Evolutionary conservation across 2,329 filamentous ascomycete species (phyloP).

Genomic region (Talaromyces sp.): DNA sequence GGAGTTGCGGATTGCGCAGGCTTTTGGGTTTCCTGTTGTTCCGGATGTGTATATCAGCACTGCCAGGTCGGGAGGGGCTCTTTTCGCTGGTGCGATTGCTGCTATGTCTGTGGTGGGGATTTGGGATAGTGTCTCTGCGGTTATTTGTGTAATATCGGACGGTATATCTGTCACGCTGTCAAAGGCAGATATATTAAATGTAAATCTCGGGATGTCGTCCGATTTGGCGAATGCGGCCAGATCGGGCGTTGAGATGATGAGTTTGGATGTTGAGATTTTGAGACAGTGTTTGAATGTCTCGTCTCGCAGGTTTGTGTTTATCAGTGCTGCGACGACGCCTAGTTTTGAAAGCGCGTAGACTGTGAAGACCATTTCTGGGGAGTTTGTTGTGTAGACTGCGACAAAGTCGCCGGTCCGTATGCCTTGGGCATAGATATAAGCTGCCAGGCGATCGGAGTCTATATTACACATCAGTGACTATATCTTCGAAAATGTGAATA

Average conservation of each 20-base stretch:
- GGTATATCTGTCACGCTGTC: slow-evolving; percentile 22
- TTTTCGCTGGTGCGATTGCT: slow-evolving; percentile 33
- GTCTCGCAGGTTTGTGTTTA: slow-evolving; percentile 50
- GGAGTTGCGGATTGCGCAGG: slow-evolving; percentile 44
- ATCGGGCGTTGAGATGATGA: slow-evolving; percentile 48
- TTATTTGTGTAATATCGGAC: slow-evolving; percentile 28
- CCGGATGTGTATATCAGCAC: slow-evolving; percentile 51
- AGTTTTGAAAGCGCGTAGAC: slow-evolving; percentile 49
- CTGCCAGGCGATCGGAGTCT: slow-evolving; percentile 49
- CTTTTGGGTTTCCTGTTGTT: slow-evolving; percentile 51
- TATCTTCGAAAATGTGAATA: not conserved
- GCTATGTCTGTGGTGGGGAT: slow-evolving; percentile 26
- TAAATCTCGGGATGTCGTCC: slow-evolving; percentile 38
- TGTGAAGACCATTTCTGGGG: slow-evolving; percentile 49
- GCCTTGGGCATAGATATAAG: slow-evolving; percentile 39
- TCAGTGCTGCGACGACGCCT: slow-evolving; percentile 46
- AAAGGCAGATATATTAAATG: slow-evolving; percentile 43
- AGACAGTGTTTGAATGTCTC: slow-evolving; percentile 49
- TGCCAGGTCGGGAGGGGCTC: slow-evolving; percentile 36
- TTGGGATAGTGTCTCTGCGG: slow-evolving; percentile 29
- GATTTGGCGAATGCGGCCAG: slow-evolving; percentile 37
- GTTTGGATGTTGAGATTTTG: slow-evolving; percentile 41
- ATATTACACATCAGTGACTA: not conserved
- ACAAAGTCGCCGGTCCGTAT: slow-evolving; percentile 44
- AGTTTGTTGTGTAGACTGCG: slow-evolving; percentile 51